These are phyloP conservation scores for Xanthoconium stramineum DNA, from an alignment of 768 basidiomycete species.

Conservation along the genomic window DNA sequence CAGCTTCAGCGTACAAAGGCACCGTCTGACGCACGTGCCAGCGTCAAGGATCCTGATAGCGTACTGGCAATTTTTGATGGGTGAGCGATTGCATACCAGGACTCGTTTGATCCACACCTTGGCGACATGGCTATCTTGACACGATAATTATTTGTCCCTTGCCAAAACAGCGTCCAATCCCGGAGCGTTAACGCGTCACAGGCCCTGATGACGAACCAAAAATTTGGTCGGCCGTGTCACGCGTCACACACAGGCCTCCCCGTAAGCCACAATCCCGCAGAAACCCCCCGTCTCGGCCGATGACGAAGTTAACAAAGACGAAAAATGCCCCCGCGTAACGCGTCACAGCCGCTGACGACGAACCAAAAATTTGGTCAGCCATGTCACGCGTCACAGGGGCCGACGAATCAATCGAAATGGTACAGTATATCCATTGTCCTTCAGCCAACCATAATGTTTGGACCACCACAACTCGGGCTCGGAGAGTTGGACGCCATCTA, in stretches of 20 bases:
- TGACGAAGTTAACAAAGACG: no score
- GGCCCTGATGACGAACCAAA: no score
- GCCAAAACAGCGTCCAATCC: constrained; percentile 21
- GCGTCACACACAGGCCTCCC: no score
- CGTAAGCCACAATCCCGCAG: no score
- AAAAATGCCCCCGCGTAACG: no score
- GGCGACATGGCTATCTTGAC: constrained; percentile 3
- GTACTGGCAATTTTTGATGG: constrained; percentile 5
- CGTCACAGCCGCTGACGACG: no score
- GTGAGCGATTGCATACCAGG: constrained; percentile 17
- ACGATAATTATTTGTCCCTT: constrained; percentile 1
- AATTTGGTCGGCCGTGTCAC: no score
- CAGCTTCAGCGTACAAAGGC: constrained; percentile 31
- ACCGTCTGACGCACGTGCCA: constrained; percentile 26
- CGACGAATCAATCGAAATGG: no score
- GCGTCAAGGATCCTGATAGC: constrained; percentile 28
- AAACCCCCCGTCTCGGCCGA: no score
- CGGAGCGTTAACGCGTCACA: no score
- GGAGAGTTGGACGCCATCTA: not conserved
- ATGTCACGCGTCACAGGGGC: no score
- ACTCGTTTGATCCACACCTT: not conserved
- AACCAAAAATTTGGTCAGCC: no score
- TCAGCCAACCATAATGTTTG: constrained; percentile 8
- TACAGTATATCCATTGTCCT: constrained; percentile 15
- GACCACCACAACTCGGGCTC: constrained; percentile 10